Base-by-base conservation (phyloP, 768 basidiomycete species). In the Hypsizygus marmoreus region DNA sequence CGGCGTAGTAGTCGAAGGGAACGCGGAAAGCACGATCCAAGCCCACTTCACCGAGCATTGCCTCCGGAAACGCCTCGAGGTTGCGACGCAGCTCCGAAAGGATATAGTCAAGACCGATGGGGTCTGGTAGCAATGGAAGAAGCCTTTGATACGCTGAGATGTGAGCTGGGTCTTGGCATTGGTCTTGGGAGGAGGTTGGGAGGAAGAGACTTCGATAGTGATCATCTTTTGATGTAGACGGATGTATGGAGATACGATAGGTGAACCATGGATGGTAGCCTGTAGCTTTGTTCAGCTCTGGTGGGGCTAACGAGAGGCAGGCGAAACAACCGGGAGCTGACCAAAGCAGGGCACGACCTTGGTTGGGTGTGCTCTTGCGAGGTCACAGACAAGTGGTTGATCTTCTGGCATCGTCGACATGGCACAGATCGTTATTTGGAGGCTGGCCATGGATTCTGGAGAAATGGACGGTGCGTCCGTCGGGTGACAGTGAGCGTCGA, bases 251-350 rank as follows among this genome's bases (percentile, higher is more conserved):
- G 57, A 97, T 90, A 51, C 75, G 75, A 64, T 97, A 83, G 2
- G 85, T 77, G 66, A 90, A 95, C 95, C 95, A 97, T 2, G 95
- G 95, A 62, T 97, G 95, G 58, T 92, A 84, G 34, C 95, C 91
- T 93, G 56, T 23, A 25, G 25, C 38, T 36, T 24, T 43, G 22
- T 44, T 34, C 25, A 43, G 43, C 39, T 41, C 31, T 35, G 55
- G 36, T 28, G 49, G n/a, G 51, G 30, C 25, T 32, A 40, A 54
- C 44, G 39, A 47, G 40, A 7, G 50, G 47, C 34, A 43, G 17
- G 34, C 47, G 31, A 42, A 40, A 51, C 38, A 7, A 53, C 22
- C 38, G 19, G 43, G 30, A 36, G 68, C 84, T 70, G 46, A 93
- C 91, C 95, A 65, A 95, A 98, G 62, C 84, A 88, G 37, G 95